Evolutionary conservation across 2,329 filamentous ascomycete species (phyloP), one percentile per base, ranked within the genome.

Genomic region (Fusarium tjaetaba): DNA sequence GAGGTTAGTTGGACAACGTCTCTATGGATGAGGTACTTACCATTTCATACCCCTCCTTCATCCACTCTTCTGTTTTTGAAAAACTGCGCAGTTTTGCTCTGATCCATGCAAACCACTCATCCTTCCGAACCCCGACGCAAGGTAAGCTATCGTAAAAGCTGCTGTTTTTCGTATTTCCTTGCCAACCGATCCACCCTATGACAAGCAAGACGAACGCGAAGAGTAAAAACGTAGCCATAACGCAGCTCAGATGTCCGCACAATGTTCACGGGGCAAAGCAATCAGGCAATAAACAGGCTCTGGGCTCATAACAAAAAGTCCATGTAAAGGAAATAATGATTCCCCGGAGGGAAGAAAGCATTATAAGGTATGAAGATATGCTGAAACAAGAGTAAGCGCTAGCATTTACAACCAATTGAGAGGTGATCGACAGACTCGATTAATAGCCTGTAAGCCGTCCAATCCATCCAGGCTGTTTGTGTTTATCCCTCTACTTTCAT

Each of bases 1-100:
- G 11, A 6, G 24, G 15, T 39, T 8, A 49, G 34, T 22, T 15
- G 10, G 13, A 5, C 2, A 11, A 2, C 13, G 11, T 39, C 15
- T 24, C 18, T 7, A 20, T 9, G 3, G 26, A 13, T 18, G 4
- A 3, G 26, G n/a, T 39, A 22, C 24, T 39, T 16, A 26, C 56
- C 7, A 51, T 59, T 15, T 52, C 32, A 5, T 59, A 59, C 32
- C 56, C 56, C 20, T 51, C 43, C 14, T 30, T 52, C 56, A 51
- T 39, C 56, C 56, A 59, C 9, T 59, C 56, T 52, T 51, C 56
- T 24, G 56, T 59, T 14, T 59, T 59, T n/a, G 56, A 59, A 32
- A 59, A 59, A 26, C 56, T 59, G 7, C 34, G 56, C 1, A 59
- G 11, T 8, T 59, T 16, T 24, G 56, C 56, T 28, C 56, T 59